Base-by-base conservation (phyloP, 2,329 filamentous ascomycete genomes). In the Neopestalotiopsis sp. region DNA sequence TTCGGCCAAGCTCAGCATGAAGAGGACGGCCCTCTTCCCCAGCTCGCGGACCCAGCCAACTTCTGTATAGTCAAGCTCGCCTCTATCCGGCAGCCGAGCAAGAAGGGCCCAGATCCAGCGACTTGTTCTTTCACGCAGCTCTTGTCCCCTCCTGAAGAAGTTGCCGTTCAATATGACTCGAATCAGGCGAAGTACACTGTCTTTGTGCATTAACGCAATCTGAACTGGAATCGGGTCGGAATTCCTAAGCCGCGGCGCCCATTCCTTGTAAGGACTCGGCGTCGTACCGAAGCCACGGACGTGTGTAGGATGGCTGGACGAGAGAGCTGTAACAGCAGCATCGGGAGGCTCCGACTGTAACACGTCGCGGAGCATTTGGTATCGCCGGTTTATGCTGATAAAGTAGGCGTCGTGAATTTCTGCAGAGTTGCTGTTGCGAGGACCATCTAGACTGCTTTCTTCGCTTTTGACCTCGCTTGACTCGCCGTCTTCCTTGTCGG, bases 71-170 rank as follows among this genome's bases (percentile, higher is more conserved):
- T 89, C 89, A 78, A 98, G 83, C 78, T 93, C 90, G 1, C 94
- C 94, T 10, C 89, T 83, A 45, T 93, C 92, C 0, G 92, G 91
- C 69, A 95, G 85, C 68, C 90, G 88, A 2, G 92, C 94, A 59
- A 98, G 83, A 68, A 97, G 80, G 0, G 92, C 90, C 95, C 94
- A 98, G 4, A 93, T 84, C 95, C 95, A 98, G 17, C 90, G 86
- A 69, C 94, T 94, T 4, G 93, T 90, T 62, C 90, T 87, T 74
- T 88, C 86, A 32, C 89, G 84, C 38, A 94, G 83, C 38, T 86
- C 84, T 28, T 84, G 80, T n/a, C 87, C 88, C 64, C 86, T 86
- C 60, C 85, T 86, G 66, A 92, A 85, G 65, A 92, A 89, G 70
- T 89, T 89, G 66, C 89, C 89, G 20, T 86, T 85, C 34, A 92